These are phyloP conservation scores for grape (Vitis vinifera) DNA, from an alignment of 164 flowering plant genomes.

Conservation along the genomic window ASM3070453v1 NC_081819.1:18218501-18219000, in stretches of 20 bases:
- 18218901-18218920: slow-evolving; percentile 46
- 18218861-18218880: slow-evolving; percentile 60
- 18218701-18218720: slow-evolving; percentile 40
- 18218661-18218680: no score
- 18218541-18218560: no score
- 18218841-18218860: slow-evolving; percentile 55
- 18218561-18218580: no score
- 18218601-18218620: no score
- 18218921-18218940: slow-evolving; percentile 45
- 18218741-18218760: slow-evolving; percentile 54
- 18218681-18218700: background rate
- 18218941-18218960: slow-evolving; percentile 50
- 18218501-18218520: no score
- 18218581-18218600: no score
- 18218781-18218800: slow-evolving; percentile 41
- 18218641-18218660: no score
- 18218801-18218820: slow-evolving; percentile 69
- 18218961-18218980: slow-evolving; percentile 58
- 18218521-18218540: no score
- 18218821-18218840: slow-evolving; percentile 53
- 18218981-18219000: slow-evolving; percentile 34
- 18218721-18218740: slow-evolving; percentile 56
- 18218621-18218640: no score
- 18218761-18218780: slow-evolving; percentile 39
- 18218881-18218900: slow-evolving; percentile 51